Evolutionary conservation across 2,329 filamentous ascomycete genomes (phyloP).

Genomic region (Fusarium temperatum): DNA sequence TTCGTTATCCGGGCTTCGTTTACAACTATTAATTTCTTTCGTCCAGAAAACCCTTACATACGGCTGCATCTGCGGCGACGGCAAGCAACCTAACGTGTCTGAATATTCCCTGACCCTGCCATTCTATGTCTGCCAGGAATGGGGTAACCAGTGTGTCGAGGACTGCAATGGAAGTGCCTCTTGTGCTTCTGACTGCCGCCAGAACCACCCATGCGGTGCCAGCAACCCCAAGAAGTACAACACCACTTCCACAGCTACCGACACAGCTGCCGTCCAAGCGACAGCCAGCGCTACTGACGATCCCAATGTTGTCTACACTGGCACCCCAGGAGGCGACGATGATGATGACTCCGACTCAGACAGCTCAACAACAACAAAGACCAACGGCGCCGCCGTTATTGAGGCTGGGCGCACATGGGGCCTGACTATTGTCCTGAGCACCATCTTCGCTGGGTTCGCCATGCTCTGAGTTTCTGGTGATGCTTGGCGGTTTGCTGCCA

Average conservation of each 20-base stretch:
- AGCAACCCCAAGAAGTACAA: conserved; percentile 69
- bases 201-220: conserved; percentile 78
- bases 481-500: not conserved
- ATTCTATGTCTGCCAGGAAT: conserved; percentile 78
- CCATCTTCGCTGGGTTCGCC: conserved; percentile 53
- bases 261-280: conserved; percentile 51
- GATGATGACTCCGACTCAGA: conserved; percentile 11
- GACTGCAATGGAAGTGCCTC: conserved; percentile 63
- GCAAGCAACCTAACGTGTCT: conserved; percentile 73
- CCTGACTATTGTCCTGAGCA: conserved; percentile 49
- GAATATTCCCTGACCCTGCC: conserved; percentile 83
- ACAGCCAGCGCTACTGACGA: conserved; percentile 48
- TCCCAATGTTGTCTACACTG: conserved; percentile 49
- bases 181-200: conserved; percentile 69
- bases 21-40: not conserved
- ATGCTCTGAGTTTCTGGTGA: conserved; percentile 44
- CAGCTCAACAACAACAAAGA: conserved; percentile 7
- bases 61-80: conserved; percentile 75
- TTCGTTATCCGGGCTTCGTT: conserved; percentile 23
- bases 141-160: conserved; percentile 72
- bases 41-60: conserved; percentile 68
- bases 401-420: conserved; percentile 51
- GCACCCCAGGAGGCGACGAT: conserved; percentile 12
- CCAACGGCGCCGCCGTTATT: conserved; percentile 44
- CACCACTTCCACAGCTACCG: conserved; percentile 52